These are phyloP conservation scores for Desmodesmus armatus DNA, from an alignment of 139 green algal species.

Conservation along the genomic window DNA sequence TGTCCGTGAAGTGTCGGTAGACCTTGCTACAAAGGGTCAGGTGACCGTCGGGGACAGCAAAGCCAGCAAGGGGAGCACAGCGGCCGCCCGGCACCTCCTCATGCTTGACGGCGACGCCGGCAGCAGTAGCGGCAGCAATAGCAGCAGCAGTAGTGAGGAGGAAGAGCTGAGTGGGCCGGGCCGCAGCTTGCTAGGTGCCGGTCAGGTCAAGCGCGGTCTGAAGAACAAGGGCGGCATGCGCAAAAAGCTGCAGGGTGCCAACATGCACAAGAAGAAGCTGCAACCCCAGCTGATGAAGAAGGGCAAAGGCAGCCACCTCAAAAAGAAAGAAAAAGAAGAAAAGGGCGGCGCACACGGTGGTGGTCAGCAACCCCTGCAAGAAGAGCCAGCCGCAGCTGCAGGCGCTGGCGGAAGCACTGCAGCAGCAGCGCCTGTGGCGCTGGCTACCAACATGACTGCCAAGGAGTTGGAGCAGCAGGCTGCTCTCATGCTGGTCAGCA, in stretches of 20 bases:
- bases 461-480: neutral
- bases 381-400: neutral
- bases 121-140: neutral
- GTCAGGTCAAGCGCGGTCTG: no score
- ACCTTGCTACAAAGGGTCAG: no score
- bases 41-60: neutral
- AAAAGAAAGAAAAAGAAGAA: neutral
- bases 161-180: no score
- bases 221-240: no score
- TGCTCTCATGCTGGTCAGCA: neutral
- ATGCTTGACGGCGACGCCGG: neutral
- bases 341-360: neutral
- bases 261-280: neutral
- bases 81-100: no score
- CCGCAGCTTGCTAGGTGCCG: no score
- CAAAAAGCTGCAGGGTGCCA: neutral
- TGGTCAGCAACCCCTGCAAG: neutral
- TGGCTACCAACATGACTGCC: no score
- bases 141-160: conserved; percentile 4
- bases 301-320: no score
- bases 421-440: neutral
- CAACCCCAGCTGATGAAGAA: neutral
- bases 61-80: neutral
- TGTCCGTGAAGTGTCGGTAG: neutral
- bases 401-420: no score